These are phyloP conservation scores for Wallacemonas rigidus DNA, from an alignment of 208 protist genomes.

Conservation along the genomic window DNA sequence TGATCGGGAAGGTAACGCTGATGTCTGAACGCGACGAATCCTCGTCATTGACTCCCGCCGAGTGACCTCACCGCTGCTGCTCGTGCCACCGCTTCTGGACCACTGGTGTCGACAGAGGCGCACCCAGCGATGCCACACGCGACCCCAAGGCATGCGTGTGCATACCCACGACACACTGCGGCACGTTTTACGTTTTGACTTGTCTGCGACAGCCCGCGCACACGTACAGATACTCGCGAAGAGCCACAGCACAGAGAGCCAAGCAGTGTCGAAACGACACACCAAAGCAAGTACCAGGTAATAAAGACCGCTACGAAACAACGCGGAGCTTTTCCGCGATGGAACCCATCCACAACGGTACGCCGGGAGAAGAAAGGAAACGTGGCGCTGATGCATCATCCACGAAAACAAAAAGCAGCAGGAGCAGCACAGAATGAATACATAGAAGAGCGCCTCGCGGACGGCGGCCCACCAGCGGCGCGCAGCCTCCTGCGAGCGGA, in stretches of 20 bases:
- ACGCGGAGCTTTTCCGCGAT: slow-evolving; percentile 15
- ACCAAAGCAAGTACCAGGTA: slow-evolving; percentile 26
- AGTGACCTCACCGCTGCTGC: background rate
- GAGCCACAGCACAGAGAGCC: background rate
- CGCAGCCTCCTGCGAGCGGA: background rate
- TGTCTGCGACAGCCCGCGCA: background rate
- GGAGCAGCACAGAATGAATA: slow-evolving; percentile 6
- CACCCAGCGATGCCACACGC: background rate
- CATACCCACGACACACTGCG: background rate
- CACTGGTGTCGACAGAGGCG: background rate
- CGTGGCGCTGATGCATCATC: slow-evolving; percentile 35
- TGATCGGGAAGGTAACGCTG: background rate
- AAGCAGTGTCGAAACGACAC: slow-evolving; percentile 8
- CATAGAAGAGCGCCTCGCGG: slow-evolving; percentile 3
- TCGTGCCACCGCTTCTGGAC: background rate
- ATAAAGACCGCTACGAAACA: slow-evolving; percentile 26
- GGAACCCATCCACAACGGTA: slow-evolving; percentile 25
- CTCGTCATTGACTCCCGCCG: background rate
- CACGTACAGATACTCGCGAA: slow-evolving; percentile 18
- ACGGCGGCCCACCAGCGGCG: background rate
- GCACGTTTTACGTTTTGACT: background rate
- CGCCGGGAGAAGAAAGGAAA: slow-evolving; percentile 31
- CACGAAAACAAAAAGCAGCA: slow-evolving; percentile 43
- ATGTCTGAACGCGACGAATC: background rate
- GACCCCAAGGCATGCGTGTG: background rate